Evolutionary conservation across 116 monocot genomes (phyloP).

Genomic region (Thalassia testudinum): DNA sequence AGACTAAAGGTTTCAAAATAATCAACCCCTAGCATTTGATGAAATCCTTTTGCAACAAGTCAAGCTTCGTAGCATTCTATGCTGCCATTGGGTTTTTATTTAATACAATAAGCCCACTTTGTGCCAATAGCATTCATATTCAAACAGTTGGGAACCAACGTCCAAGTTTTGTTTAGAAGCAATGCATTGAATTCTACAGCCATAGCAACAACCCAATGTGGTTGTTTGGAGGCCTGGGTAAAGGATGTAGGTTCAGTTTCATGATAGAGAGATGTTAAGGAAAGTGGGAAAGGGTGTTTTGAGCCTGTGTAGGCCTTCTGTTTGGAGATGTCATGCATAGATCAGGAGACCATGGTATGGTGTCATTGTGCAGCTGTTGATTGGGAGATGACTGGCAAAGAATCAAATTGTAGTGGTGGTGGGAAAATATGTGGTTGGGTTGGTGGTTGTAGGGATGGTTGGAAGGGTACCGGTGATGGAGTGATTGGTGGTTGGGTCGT

Average conservation of each 20-base stretch:
- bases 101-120: neutral
- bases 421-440: neutral
- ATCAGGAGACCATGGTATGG: neutral
- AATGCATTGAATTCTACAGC: neutral
- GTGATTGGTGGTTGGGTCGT: neutral
- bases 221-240: neutral
- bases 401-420: neutral
- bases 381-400: neutral
- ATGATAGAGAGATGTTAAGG: neutral
- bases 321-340: neutral
- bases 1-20: neutral
- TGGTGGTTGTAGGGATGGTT: neutral
- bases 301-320: neutral
- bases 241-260: neutral
- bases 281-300: neutral
- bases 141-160: neutral
- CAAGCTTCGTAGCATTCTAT: neutral
- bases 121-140: conserved; percentile 1
- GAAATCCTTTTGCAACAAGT: neutral
- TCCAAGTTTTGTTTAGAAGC: neutral
- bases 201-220: neutral
- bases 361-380: neutral
- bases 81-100: neutral
- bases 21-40: neutral
- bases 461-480: neutral